These are phyloP conservation scores for Geotrichum citri-aurantii DNA, from an alignment of 1,139 yeast genomes.

Conservation along the genomic window DNA sequence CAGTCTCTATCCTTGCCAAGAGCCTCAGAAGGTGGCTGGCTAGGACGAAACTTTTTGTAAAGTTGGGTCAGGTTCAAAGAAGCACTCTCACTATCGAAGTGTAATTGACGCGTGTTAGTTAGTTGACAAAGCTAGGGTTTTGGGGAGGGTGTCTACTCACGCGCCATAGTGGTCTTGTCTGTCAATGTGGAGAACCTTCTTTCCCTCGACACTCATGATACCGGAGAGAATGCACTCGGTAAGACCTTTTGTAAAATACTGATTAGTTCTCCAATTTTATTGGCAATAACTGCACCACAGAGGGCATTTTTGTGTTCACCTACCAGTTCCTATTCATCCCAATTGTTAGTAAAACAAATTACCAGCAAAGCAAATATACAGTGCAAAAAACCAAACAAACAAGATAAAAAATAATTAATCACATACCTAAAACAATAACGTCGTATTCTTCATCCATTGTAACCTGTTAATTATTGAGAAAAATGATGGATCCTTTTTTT, in stretches of 20 bases:
- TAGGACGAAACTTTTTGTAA: conserved; percentile 42
- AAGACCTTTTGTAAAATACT: conserved; percentile 57
- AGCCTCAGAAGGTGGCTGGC: conserved; percentile 56
- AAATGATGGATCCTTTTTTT: background rate
- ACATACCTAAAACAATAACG: conserved; percentile 69
- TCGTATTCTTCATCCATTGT: conserved; percentile 93
- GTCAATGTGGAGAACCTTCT: conserved; percentile 93
- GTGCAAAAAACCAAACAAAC: background rate
- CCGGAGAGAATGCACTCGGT: conserved; percentile 97
- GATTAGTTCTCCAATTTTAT: background rate
- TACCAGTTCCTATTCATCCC: conserved; percentile 10
- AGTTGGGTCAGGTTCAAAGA: conserved; percentile 53
- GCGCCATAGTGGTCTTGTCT: conserved; percentile 96
- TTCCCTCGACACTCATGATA: conserved; percentile 88
- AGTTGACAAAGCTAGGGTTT: background rate
- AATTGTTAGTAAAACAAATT: background rate
- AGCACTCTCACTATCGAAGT: conserved; percentile 49
- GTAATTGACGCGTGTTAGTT: background rate
- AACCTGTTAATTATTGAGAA: background rate
- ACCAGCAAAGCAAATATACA: background rate
- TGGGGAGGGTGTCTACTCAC: conserved; percentile 20
- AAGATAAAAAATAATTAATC: background rate
- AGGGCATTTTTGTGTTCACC: background rate
- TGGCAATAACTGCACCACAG: background rate
- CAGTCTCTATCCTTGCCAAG: conserved; percentile 94